Evolutionary conservation across 441 rosid genomes (phyloP), one percentile per base, ranked within the genome.

Genomic region (Euphorbia schlechtendalii): DNA sequence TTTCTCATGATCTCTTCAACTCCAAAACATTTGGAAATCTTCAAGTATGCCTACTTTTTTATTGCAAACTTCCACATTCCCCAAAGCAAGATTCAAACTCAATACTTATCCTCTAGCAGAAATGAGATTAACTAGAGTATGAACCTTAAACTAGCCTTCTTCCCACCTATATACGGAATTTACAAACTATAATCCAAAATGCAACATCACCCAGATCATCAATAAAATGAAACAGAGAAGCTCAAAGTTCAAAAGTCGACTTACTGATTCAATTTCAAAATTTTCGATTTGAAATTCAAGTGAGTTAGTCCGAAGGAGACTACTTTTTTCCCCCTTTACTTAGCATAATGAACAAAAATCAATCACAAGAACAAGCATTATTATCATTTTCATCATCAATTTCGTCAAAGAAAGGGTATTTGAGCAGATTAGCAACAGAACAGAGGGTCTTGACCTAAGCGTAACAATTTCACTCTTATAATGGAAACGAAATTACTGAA

Each of bases 181-280:
- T 12, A 17, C 27, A 24, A 34, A 55, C 45, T 18, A 56, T 1
- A 66, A 28, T 2, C 45, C 20, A 15, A 32, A 66, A 76, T 74
- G 82, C 70, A 65, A 78, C 78, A 79, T 12, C 32, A 70, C 72
- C 77, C 72, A 68, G 69, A 69, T 62, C 32, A 36, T 46, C 28
- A 54, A 78, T 72, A 24, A 1, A n/a, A n/a, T n/a, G 40, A 52
- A 6, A 57, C 24, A 12, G 43, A 43, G 66, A 64, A 65, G 62
- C 48, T 14, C 52, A 64, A 73, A 67, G 76, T 62, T 20, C 4
- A 61, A 74, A 22, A 62, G 59, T 12, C 8, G 14, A 49, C 67
- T 65, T 41, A 72, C 77, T 65, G 25, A 27, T 69, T 32, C 6
- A 6, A 32, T 3, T 32, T 32, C 6, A n/a, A n/a, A n/a, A n/a